A percentile compares a stretch with the other conserved stretches of the same genome.
Conservation (phyloP, 106 monocot species). For the Cymbidium sinense region DNA sequence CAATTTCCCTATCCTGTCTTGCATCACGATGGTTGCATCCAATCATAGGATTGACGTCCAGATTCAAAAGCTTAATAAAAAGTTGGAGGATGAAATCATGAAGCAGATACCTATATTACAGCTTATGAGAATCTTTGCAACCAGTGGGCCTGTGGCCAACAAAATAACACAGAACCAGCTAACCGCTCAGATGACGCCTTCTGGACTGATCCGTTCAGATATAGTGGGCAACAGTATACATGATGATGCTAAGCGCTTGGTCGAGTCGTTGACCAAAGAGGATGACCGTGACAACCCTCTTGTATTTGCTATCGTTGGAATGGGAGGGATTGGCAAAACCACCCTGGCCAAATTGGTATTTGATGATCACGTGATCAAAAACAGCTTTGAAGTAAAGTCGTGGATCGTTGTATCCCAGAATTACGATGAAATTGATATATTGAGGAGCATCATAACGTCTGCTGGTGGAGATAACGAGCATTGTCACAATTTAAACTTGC, state of each 20-base stretch:
- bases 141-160: too few species aligned
- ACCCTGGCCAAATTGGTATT: too few species aligned
- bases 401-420: conserved; percentile 7
- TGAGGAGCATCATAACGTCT: neutral
- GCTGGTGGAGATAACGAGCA: neutral
- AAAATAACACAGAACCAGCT: too few species aligned
- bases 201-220: neutral
- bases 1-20: neutral
- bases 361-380: neutral
- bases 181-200: too few species aligned
- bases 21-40: neutral
- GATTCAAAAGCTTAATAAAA: neutral
- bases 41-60: neutral
- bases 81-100: neutral
- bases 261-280: neutral
- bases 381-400: neutral
- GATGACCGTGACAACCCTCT: neutral
- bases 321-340: conserved; percentile 13
- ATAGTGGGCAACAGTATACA: neutral
- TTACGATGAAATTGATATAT: neutral
- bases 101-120: neutral
- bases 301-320: conserved; percentile 3
- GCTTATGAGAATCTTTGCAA: too few species aligned
- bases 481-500: neutral
- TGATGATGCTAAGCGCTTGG: too few species aligned